Percentiles rank a stretch among this genome's conserved stretches.
Evolutionary conservation across 768 basidiomycete species (phyloP).

Genomic region (Russula griseocarnosa): DNA sequence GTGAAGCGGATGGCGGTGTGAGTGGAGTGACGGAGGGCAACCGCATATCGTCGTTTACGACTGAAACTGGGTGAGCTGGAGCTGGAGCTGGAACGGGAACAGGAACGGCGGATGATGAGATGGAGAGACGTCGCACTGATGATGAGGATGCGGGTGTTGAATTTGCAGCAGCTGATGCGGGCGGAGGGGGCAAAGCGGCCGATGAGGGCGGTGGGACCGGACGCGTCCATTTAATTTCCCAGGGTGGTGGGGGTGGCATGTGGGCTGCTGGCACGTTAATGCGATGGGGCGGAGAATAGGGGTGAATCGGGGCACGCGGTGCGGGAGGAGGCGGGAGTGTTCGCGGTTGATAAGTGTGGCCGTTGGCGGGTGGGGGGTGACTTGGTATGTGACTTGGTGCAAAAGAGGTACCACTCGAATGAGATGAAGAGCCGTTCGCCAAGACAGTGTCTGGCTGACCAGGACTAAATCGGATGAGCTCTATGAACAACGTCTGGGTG

Average conservation of each 20-base stretch:
- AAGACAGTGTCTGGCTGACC: slow-evolving; percentile 46
- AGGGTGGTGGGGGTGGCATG: slow-evolving; percentile 40
- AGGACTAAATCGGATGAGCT: slow-evolving; percentile 61
- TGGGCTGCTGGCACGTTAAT: slow-evolving; percentile 20
- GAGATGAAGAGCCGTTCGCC: slow-evolving; percentile 29
- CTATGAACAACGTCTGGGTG: slow-evolving; percentile 66
- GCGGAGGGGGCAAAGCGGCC: not conserved
- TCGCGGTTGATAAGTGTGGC: slow-evolving; percentile 17
- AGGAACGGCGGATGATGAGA: slow-evolving; percentile 2
- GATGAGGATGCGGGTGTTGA: slow-evolving; percentile 25
- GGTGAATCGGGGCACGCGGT: slow-evolving; percentile 33
- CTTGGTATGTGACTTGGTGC: slow-evolving; percentile 22
- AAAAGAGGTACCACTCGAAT: slow-evolving; percentile 28
- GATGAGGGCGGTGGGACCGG: slow-evolving; percentile 18
- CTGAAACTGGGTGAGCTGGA: not conserved
- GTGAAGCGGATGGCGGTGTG: slow-evolving; percentile 29
- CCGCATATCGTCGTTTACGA: slow-evolving; percentile 9
- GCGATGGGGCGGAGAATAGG: slow-evolving; percentile 18
- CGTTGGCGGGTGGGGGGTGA: slow-evolving; percentile 17
- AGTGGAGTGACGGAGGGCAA: slow-evolving; percentile 13
- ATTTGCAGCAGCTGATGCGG: slow-evolving; percentile 27
- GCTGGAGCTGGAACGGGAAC: not conserved
- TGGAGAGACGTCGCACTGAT: slow-evolving; percentile 21
- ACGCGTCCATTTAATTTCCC: slow-evolving; percentile 35
- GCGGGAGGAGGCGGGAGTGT: slow-evolving; percentile 33